Conservation (phyloP, 1,139 yeast genomes). For the Candida sanyaensis region DNA sequence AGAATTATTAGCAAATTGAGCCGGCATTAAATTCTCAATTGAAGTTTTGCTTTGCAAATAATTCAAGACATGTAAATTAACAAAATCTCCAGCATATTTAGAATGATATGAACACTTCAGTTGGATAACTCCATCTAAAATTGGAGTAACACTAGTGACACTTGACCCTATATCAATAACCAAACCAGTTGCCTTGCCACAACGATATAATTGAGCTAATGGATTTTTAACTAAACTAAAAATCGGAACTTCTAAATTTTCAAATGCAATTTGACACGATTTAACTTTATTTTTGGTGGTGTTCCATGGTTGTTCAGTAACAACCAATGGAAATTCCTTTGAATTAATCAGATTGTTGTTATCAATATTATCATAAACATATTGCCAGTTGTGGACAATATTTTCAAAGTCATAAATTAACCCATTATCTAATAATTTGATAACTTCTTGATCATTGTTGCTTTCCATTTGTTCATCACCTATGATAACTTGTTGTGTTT, state of each 20-base stretch:
- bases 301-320: slow-evolving; percentile 68
- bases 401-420: slow-evolving; percentile 66
- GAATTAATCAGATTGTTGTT: slow-evolving; percentile 43
- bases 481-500: slow-evolving; percentile 31
- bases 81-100: slow-evolving; percentile 70
- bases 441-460: slow-evolving; percentile 51
- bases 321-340: slow-evolving; percentile 60
- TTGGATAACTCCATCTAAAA: slow-evolving; percentile 68
- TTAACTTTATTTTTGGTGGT: slow-evolving; percentile 51
- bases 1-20: slow-evolving; percentile 19
- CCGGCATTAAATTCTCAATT: slow-evolving; percentile 31
- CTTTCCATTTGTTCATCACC: slow-evolving; percentile 54
- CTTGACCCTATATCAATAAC: slow-evolving; percentile 71
- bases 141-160: slow-evolving; percentile 65
- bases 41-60: slow-evolving; percentile 34
- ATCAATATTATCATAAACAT: slow-evolving; percentile 54
- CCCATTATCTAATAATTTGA: slow-evolving; percentile 67
- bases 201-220: slow-evolving; percentile 65
- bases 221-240: slow-evolving; percentile 72
- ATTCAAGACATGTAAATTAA: slow-evolving; percentile 54
- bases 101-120: slow-evolving; percentile 60
- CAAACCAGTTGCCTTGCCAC: slow-evolving; percentile 67
- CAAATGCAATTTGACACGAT: slow-evolving; percentile 65
- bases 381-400: slow-evolving; percentile 58
- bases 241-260: slow-evolving; percentile 63